Base-by-base conservation (phyloP, 257 asterid genomes). In the Solanum habrochaites region DNA sequence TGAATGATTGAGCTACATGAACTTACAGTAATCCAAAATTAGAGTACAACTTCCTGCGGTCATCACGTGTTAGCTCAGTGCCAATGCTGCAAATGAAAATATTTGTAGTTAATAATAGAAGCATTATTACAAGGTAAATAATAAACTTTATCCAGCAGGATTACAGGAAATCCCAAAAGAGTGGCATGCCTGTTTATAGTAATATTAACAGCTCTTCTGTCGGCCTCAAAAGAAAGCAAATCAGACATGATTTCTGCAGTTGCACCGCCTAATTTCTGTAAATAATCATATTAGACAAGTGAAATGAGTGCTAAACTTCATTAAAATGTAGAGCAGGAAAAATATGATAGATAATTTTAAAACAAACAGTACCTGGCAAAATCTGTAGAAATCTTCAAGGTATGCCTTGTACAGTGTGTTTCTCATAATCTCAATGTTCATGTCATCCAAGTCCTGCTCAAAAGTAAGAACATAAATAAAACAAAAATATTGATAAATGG, bases 391-490 rank as follows among this genome's bases (percentile, higher is more conserved):
- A 87, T 96, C 99, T 91, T 96, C 99, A 45, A 96, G 98, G 90
- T 96, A 96, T 70, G 98, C 99, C 90, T 96, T 96, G 91, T 96
- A 96, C 37, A 96, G 96, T 60, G 98, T 96, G 90, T 96, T 96
- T 89, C 98, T 94, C 99, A 95, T 96, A 72, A 96, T 96, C 91
- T 96, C 99, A 71, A 96, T 96, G 93, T 96, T 95, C 98, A 96
- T 96, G 89, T 96, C 99, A 88, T 96, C 99, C 94, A 96, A 91
- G 91, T 96, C 99, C 98, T 96, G 90, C 45, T 80, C 62, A 81
- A 60, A 64, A 82, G 43, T 67, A 83, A 69, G 78, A 43, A 10
- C 42, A 49, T 23, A 49, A 27, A 49, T 1, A 23, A 29, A 29
- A 81, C 67, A 35, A 49, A 18, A 58, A 49, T 2, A 20, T 49